Evolutionary conservation across 148 eudicot genomes (phyloP).

Genomic region (Vaccinium macrocarpon): DNA sequence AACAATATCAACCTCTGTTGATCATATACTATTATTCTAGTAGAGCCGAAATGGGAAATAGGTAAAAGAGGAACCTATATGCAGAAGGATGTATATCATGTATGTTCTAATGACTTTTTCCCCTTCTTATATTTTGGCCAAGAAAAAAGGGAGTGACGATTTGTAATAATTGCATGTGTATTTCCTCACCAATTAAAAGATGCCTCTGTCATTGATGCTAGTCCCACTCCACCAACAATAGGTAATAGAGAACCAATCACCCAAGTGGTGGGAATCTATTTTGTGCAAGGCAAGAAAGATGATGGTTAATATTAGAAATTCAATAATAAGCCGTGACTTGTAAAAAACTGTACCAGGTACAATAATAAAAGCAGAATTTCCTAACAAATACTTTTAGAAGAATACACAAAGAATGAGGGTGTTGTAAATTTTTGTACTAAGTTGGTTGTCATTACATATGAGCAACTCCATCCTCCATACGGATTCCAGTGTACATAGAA

Average conservation of each 20-base stretch:
- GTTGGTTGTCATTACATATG: neutral
- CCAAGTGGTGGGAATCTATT: conserved; percentile 77
- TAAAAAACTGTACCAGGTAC: neutral
- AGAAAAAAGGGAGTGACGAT: conserved; percentile 3
- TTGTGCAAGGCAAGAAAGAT: neutral
- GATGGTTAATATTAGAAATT: neutral
- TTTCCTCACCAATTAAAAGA: conserved; percentile 86
- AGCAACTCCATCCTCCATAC: neutral
- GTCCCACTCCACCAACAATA: conserved; percentile 90
- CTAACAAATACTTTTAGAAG: neutral
- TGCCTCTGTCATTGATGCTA: conserved; percentile 88
- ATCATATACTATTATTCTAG: neutral
- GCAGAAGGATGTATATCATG: neutral
- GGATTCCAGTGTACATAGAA: neutral
- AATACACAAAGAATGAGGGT: neutral
- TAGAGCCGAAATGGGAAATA: neutral
- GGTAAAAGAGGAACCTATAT: neutral
- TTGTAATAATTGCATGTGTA: conserved; percentile 12
- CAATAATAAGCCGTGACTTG: too few relatives aligned
- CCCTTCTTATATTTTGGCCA: neutral
- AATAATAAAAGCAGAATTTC: neutral
- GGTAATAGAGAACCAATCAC: conserved; percentile 81
- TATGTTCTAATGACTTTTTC: neutral
- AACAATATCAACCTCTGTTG: neutral
- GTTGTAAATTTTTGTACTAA: neutral